Conservation (phyloP, 2,329 filamentous ascomycete species). For the Scopulariopsis brevicaulis region DNA sequence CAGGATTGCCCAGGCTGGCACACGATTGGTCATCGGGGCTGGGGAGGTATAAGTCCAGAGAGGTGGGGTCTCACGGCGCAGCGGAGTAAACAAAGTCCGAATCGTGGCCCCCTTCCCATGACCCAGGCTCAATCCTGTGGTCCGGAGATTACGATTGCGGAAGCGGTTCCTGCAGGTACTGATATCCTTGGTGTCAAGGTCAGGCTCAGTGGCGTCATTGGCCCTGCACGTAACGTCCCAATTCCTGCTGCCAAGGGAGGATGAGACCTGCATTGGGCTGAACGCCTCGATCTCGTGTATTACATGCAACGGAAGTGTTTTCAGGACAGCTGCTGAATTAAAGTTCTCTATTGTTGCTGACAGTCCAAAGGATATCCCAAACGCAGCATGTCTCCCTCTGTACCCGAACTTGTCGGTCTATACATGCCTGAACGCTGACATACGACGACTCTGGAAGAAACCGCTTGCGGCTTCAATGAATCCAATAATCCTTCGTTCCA, state of each 20-base stretch:
- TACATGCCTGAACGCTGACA: background rate
- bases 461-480: background rate
- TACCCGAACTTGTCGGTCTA: background rate
- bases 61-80: too few species aligned
- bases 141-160: too few species aligned
- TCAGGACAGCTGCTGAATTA: background rate
- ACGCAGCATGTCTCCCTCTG: background rate
- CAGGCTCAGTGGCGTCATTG: background rate
- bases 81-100: too few species aligned
- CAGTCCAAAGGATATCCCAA: background rate
- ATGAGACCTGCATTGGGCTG: background rate
- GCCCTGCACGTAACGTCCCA: background rate
- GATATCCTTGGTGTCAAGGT: background rate
- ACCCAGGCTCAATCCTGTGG: too few species aligned
- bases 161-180: background rate
- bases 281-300: background rate
- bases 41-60: too few species aligned
- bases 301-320: background rate
- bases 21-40: too few species aligned
- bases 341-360: background rate
- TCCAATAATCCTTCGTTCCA: background rate
- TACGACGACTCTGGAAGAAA: background rate
- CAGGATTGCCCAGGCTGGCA: too few species aligned
- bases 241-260: background rate
- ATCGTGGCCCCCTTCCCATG: too few species aligned